phyloP scores from a whole-genome alignment of 192 early-diverging fungal species.

The Backusella psychrophila region DNA sequence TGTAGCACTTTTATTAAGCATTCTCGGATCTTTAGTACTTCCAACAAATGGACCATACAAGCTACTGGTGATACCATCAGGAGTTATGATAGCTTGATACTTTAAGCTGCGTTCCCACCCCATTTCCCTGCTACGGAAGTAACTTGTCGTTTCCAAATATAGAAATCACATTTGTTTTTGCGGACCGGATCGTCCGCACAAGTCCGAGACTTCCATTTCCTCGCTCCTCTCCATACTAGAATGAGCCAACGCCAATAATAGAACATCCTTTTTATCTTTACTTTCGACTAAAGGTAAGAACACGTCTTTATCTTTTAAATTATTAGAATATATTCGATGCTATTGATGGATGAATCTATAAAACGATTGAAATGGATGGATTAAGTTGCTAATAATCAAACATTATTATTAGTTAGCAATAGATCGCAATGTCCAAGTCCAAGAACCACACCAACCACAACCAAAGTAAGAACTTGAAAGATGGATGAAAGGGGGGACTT shows the following conservation, averaged over 20 bases:
- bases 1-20: too few species aligned
- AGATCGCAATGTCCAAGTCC: constrained; percentile 75
- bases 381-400: neutral
- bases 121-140: too few species aligned
- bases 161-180: neutral
- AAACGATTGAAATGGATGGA: neutral
- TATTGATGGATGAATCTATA: neutral
- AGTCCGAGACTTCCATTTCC: neutral
- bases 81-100: too few species aligned
- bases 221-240: neutral
- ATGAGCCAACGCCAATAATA: neutral
- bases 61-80: too few species aligned
- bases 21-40: too few species aligned
- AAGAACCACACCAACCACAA: constrained; percentile 99
- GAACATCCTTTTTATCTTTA: constrained; percentile 7
- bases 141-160: neutral
- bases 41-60: too few species aligned
- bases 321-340: neutral
- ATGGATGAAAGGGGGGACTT: neutral
- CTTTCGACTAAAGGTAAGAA: constrained; percentile 5
- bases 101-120: too few species aligned
- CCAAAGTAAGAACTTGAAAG: constrained; percentile 69
- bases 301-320: neutral
- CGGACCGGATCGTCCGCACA: neutral
- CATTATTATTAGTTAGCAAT: neutral